These are phyloP conservation scores for Zopfia rhizophila DNA, from an alignment of 2,329 filamentous ascomycete species.

Conservation along the genomic window DNA sequence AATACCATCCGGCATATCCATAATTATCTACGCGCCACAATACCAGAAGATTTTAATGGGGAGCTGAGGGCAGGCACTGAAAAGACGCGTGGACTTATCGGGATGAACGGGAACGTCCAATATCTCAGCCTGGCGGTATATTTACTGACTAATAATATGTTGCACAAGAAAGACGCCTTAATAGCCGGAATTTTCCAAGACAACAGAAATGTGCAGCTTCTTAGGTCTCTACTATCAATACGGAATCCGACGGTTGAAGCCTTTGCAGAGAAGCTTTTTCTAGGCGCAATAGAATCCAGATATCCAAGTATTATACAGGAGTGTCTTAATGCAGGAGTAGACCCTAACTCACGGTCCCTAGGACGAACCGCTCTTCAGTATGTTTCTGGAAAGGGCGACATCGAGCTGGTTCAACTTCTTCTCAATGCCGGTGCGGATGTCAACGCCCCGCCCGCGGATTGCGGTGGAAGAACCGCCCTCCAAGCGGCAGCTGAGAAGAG, in stretches of 20 bases:
- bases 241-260: conserved; percentile 12
- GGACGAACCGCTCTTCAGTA: conserved; percentile 7
- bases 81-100: conserved; percentile 1
- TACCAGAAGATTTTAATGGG: conserved; percentile 5
- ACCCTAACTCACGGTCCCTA: conserved; percentile 11
- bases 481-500: not conserved
- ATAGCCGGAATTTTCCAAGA: conserved; percentile 9
- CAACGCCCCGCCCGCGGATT: conserved; percentile 5
- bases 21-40: conserved; percentile 9
- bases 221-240: conserved; percentile 11
- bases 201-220: conserved; percentile 9
- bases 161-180: conserved; percentile 1
- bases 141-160: conserved; percentile 12
- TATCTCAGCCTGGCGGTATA: conserved; percentile 11
- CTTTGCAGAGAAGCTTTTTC: conserved; percentile 17
- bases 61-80: not conserved
- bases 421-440: conserved; percentile 2
- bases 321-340: conserved; percentile 10
- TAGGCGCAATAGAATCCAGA: conserved; percentile 5
- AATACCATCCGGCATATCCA: conserved; percentile 8
- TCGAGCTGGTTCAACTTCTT: conserved; percentile 5
- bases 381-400: conserved; percentile 1
- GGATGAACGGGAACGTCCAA: conserved; percentile 11
- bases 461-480: conserved; percentile 1
- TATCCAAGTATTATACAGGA: conserved; percentile 9